Conservation (phyloP, 192 early-diverging fungal species). For the Umbelopsis sp. region DNA sequence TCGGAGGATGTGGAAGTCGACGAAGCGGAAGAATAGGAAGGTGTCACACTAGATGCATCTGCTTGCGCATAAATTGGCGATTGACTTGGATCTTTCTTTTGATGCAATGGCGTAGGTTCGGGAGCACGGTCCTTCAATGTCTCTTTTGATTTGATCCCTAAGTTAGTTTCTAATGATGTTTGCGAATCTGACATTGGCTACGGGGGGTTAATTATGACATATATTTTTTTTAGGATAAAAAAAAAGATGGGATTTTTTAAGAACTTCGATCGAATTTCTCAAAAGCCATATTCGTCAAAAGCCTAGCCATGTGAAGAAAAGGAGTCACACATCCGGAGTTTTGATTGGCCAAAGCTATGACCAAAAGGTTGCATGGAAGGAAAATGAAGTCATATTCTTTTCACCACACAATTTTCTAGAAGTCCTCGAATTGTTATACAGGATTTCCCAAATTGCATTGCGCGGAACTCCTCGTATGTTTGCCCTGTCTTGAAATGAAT, state of each 20-base stretch:
- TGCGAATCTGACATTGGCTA: background rate
- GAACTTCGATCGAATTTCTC: background rate
- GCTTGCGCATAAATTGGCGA: background rate
- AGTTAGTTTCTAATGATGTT: too few relatives aligned
- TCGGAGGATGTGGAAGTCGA: background rate
- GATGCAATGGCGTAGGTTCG: background rate
- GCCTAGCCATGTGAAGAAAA: background rate
- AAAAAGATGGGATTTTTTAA: conserved; percentile 10
- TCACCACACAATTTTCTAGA: too few relatives aligned
- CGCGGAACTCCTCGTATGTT: conserved; percentile 6
- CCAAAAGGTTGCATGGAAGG: too few relatives aligned
- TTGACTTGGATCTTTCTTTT: background rate
- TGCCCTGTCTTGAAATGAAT: conserved; percentile 16
- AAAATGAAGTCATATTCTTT: too few relatives aligned
- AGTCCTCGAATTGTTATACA: too few relatives aligned
- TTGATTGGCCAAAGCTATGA: too few relatives aligned
- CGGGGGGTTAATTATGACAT: background rate
- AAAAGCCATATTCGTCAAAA: background rate
- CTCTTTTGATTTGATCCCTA: background rate
- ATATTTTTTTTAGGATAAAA: conserved; percentile 2
- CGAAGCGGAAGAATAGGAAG: conserved; percentile 5
- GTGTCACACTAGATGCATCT: background rate
- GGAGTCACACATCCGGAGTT: too few relatives aligned
- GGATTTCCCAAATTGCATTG: conserved; percentile 10
- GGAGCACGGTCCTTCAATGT: background rate